Conservation (phyloP, 2,329 filamentous ascomycete genomes). For the Hysterium pulicare region DNA sequence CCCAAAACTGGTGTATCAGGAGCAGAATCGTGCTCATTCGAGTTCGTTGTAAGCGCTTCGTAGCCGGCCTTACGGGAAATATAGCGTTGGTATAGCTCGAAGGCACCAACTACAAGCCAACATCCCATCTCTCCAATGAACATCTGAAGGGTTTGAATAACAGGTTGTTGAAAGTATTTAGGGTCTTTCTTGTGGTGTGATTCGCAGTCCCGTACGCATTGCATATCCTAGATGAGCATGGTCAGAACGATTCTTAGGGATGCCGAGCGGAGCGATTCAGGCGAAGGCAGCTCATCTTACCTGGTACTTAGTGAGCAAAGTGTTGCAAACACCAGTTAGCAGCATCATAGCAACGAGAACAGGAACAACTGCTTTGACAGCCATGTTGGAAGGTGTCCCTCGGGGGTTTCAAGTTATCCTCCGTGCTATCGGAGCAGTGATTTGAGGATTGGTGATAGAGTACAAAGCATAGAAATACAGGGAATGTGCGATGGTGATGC, state of each 20-base stretch:
- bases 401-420: no score
- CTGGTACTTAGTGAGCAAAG: constrained; percentile 93
- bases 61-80: constrained; percentile 56
- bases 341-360: constrained; percentile 95
- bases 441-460: no score
- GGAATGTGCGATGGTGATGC: no score
- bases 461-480: no score
- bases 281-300: constrained; percentile 45
- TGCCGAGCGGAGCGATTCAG: constrained; percentile 2
- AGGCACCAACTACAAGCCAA: constrained; percentile 80
- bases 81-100: constrained; percentile 63
- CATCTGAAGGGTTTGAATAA: constrained; percentile 96
- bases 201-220: constrained; percentile 91
- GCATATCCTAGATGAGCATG: constrained; percentile 69
- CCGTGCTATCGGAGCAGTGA: no score
- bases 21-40: constrained; percentile 17
- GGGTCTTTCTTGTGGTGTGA: constrained; percentile 63
- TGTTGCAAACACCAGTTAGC: constrained; percentile 93
- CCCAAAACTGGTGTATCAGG: constrained; percentile 35
- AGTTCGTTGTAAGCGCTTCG: constrained; percentile 54
- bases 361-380: constrained; percentile 68
- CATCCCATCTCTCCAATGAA: constrained; percentile 95
- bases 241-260: constrained; percentile 14
- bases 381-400: constrained; percentile 52
- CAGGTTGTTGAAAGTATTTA: constrained; percentile 83